Evolutionary conservation across 768 basidiomycete genomes (phyloP).

Genomic region (Panaeolus papilionaceus): DNA sequence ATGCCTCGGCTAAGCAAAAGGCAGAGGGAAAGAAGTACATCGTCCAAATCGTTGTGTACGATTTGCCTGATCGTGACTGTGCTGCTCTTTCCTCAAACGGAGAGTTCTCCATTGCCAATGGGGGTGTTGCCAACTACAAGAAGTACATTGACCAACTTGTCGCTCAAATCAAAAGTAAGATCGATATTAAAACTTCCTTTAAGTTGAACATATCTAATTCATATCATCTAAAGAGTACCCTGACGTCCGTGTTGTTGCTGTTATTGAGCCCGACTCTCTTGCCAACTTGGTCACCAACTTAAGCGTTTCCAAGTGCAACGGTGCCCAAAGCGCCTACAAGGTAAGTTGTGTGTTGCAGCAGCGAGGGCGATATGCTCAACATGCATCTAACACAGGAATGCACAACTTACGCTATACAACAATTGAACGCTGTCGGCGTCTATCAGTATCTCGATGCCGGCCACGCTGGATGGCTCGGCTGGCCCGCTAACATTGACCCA

Average conservation of each 20-base stretch:
- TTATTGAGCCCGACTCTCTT: constrained; percentile 71
- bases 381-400: constrained; percentile 37
- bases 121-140: constrained; percentile 60
- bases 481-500: constrained; percentile 67
- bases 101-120: constrained; percentile 65
- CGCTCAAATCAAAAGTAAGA: constrained; percentile 57
- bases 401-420: constrained; percentile 61
- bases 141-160: constrained; percentile 69
- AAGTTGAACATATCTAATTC: not conserved
- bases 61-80: constrained; percentile 72
- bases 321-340: constrained; percentile 59
- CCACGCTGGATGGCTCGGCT: constrained; percentile 72
- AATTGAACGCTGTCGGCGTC: constrained; percentile 60
- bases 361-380: not conserved
- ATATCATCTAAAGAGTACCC: constrained; percentile 49
- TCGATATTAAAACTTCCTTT: not conserved
- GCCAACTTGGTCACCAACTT: constrained; percentile 75
- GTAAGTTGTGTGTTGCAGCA: constrained; percentile 26
- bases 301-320: constrained; percentile 59
- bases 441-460: constrained; percentile 70
- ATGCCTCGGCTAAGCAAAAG: constrained; percentile 52
- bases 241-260: constrained; percentile 66
- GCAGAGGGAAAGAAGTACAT: constrained; percentile 53
- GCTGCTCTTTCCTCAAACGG: constrained; percentile 70
- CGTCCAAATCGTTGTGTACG: constrained; percentile 61